Percentiles rank a stretch among this genome's conserved stretches.
These are phyloP conservation scores for Leptographium flavum DNA, from an alignment of 2,329 filamentous ascomycete species.

Conservation along the genomic window DNA sequence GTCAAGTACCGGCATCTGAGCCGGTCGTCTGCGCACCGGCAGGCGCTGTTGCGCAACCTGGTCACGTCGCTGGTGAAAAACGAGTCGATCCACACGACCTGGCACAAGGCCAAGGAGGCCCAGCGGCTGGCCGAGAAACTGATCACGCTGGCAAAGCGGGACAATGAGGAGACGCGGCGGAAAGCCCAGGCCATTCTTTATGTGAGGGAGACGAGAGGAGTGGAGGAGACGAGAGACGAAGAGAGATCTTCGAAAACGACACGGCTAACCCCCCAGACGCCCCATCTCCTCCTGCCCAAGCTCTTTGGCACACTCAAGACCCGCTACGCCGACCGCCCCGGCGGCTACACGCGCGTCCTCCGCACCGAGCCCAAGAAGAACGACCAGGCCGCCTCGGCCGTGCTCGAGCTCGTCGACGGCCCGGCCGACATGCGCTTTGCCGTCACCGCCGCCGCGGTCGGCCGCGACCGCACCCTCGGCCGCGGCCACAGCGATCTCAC, in stretches of 20 bases:
- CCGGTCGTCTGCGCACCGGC: slow-evolving; percentile 73
- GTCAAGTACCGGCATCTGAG: slow-evolving; percentile 82
- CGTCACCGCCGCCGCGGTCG: slow-evolving; percentile 77
- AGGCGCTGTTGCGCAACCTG: slow-evolving; percentile 87
- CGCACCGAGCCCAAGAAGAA: slow-evolving; percentile 71
- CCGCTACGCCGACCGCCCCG: slow-evolving; percentile 66
- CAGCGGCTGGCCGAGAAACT: slow-evolving; percentile 88
- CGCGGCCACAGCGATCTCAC: slow-evolving; percentile 57
- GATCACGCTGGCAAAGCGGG: slow-evolving; percentile 84
- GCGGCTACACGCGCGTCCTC: slow-evolving; percentile 89
- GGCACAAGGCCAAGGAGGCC: slow-evolving; percentile 92
- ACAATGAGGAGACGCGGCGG: slow-evolving; percentile 67
- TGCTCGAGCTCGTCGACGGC: slow-evolving; percentile 90
- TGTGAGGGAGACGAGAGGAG: slow-evolving; percentile 32
- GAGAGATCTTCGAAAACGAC: neutral
- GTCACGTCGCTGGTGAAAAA: slow-evolving; percentile 89
- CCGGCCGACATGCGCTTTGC: slow-evolving; percentile 89
- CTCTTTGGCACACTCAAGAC: slow-evolving; percentile 71
- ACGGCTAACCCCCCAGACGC: slow-evolving; percentile 35
- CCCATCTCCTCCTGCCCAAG: slow-evolving; percentile 61
- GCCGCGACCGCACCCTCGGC: slow-evolving; percentile 42
- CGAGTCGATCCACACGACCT: slow-evolving; percentile 90
- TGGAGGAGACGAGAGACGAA: neutral
- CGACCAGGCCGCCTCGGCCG: slow-evolving; percentile 79
- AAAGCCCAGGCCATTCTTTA: slow-evolving; percentile 73